These are phyloP conservation scores for Naegleria lovaniensis DNA, from an alignment of 208 protist species.

Conservation along the genomic window DNA sequence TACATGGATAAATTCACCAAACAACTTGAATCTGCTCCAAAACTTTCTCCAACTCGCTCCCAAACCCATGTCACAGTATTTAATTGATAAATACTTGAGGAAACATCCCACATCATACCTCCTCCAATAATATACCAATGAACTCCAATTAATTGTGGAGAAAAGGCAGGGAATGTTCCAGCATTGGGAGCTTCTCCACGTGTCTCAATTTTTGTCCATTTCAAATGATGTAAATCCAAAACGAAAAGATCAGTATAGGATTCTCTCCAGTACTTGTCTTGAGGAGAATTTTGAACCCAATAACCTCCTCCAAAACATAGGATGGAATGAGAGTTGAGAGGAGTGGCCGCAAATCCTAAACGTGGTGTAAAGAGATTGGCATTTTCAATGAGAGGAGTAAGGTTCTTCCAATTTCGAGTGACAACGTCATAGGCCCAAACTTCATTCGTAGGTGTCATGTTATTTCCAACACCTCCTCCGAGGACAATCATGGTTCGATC, in stretches of 20 bases:
- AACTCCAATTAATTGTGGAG: not conserved
- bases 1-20: not conserved
- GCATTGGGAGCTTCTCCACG: not conserved
- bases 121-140: conserved; percentile 16
- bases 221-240: not conserved
- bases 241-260: not conserved
- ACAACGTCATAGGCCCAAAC: not conserved
- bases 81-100: not conserved
- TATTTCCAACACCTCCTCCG: not conserved
- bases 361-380: not conserved
- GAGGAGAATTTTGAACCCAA: not conserved
- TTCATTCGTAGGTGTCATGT: conserved; percentile 11
- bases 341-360: not conserved
- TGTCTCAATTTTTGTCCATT: not conserved
- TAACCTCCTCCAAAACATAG: not conserved
- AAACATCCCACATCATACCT: not conserved
- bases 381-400: not conserved
- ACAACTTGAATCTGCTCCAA: not conserved
- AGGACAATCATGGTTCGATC: not conserved
- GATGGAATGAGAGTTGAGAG: not conserved
- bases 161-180: not conserved
- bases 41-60: not conserved
- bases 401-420: not conserved
- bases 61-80: not conserved
- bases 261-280: not conserved